A percentile compares a stretch with the other conserved stretches of the same genome.
Evolutionary conservation across 2,329 filamentous ascomycete genomes (phyloP).

Genomic region (Phyllosticta capitalensis): DNA sequence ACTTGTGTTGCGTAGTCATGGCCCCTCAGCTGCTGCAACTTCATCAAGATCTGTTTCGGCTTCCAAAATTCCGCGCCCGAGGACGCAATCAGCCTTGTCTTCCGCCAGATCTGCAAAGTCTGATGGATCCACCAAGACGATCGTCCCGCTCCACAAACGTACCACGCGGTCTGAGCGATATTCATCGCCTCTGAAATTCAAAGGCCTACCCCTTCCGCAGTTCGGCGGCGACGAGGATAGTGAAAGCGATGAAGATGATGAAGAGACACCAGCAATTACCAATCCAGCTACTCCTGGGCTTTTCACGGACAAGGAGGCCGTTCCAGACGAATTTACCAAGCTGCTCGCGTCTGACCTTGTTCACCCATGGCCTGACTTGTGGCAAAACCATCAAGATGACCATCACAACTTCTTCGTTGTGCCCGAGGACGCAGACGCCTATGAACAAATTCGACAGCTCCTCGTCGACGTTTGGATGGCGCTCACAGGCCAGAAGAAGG

Average conservation of each 20-base stretch:
- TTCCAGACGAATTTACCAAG: background rate
- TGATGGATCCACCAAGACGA: background rate
- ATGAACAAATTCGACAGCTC: background rate
- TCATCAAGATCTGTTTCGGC: background rate
- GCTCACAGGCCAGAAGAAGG: background rate
- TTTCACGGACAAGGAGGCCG: background rate
- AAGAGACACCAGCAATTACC: background rate
- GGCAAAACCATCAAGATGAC: background rate
- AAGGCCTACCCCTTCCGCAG: background rate
- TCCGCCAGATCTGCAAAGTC: background rate
- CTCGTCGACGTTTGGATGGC: background rate
- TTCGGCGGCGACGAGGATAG: no score
- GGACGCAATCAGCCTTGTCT: background rate
- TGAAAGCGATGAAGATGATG: background rate
- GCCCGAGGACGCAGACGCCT: background rate
- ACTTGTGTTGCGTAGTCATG: background rate
- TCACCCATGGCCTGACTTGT: conserved; percentile 4
- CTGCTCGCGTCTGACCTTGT: background rate
- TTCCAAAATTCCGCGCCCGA: background rate
- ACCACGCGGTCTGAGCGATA: background rate
- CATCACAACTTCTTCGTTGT: background rate
- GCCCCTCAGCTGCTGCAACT: background rate
- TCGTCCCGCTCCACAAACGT: background rate
- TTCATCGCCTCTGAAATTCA: background rate
- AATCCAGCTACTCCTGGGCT: no score